Evolutionary conservation across 129 eudicot species (phyloP), one percentile per base, ranked within the genome.

Genomic region (Flaveria sonorensis): DNA sequence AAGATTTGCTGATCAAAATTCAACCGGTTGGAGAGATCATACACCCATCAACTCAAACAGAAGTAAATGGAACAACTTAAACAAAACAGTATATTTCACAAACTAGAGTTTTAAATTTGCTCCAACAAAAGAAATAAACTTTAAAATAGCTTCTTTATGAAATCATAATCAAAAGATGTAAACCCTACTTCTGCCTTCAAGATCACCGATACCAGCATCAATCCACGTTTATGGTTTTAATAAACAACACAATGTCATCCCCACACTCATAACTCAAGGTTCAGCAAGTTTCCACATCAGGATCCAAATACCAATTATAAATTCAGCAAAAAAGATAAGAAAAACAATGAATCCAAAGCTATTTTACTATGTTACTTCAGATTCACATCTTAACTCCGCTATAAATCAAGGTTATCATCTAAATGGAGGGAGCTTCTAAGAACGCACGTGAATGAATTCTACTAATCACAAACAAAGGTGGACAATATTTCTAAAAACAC

Each of bases 41-140:
- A 18, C 13, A 62, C 68, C 11, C 43, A 14, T 12, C 14, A 13
- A 26, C 43, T 26, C 43, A 59, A 59, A 36, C 40, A 36, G 6
- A 36, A 5, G 40, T 4, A 36, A 36, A 36, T 36, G 40, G 0
- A 36, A 36, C 7, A 36, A 36, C 40, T 36, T 36, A 6, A 10
- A 59, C 32, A 30, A 71, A 50, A 71, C 62, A 71, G 62, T 52
- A 50, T 26, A 71, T 3, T 23, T 28, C 45, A 26, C 62, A 71
- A 24, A 2, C 2, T 26, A 20, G 1, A 16, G 63, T 20, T 56
- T 56, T 7, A 8, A 19, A 26, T 61, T 0, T 24, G 67, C n/a
- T 11, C 19, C 13, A 1, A 39, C 12, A 24, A 61, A 26, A 10
- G 9, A 26, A 14, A 61, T 3, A 11, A 11, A 12, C 0, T 26